Conservation (phyloP, 2,329 filamentous ascomycete genomes). For the Aspergillus versicolor region DNA sequence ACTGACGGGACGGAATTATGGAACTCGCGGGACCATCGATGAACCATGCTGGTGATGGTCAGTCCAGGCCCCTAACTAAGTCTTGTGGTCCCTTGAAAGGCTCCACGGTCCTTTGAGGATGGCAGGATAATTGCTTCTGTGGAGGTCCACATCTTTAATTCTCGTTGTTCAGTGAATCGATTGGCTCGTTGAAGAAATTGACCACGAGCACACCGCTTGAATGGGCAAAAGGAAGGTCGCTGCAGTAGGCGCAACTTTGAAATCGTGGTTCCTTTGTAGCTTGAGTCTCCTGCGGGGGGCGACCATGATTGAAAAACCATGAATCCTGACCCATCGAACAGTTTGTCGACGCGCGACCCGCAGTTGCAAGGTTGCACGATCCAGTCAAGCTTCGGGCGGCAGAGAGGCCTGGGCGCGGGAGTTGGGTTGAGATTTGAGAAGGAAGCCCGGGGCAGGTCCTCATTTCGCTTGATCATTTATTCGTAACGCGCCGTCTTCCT, state of each 20-base stretch:
- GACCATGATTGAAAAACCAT: no score
- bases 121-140: slow-evolving; percentile 6
- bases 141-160: slow-evolving; percentile 7
- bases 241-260: background rate
- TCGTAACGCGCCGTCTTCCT: background rate
- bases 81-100: background rate
- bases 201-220: slow-evolving; percentile 2
- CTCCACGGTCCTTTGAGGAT: background rate
- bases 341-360: background rate
- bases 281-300: no score
- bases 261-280: background rate
- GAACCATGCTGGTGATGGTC: background rate
- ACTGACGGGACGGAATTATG: no score
- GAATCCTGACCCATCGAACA: background rate
- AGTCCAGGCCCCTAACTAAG: background rate
- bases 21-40: background rate
- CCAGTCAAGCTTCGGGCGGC: background rate
- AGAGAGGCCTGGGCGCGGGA: background rate
- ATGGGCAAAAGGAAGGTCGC: background rate
- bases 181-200: slow-evolving; percentile 1
- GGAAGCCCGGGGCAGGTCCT: background rate
- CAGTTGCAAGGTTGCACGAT: background rate
- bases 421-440: background rate
- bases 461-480: slow-evolving; percentile 1
- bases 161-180: background rate